These are phyloP conservation scores for Nothophaeocryptopus gaeumannii DNA, from an alignment of 2,329 filamentous ascomycete genomes.

Conservation along the genomic window DNA sequence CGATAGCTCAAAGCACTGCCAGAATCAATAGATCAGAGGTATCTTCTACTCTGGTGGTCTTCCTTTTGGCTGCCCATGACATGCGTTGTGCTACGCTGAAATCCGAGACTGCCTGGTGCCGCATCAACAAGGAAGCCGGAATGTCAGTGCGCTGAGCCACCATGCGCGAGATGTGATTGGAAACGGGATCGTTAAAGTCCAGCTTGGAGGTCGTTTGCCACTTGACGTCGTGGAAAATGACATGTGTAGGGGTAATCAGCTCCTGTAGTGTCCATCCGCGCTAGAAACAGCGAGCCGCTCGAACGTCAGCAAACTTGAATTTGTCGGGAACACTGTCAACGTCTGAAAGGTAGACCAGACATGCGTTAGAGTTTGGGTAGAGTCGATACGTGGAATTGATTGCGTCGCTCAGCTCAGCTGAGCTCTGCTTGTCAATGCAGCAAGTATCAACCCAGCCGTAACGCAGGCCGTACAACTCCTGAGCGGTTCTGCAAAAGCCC, in stretches of 20 bases:
- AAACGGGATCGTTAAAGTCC: background rate
- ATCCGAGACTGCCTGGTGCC: background rate
- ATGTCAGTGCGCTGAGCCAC: background rate
- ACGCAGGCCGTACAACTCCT: background rate
- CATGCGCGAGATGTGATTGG: background rate
- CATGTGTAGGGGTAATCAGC: background rate
- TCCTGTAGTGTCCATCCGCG: constrained; percentile 7
- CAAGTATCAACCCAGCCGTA: constrained; percentile 15
- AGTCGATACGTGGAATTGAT: constrained; percentile 22
- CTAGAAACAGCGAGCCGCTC: constrained; percentile 1
- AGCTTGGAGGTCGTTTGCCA: background rate
- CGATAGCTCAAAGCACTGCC: too few relatives aligned
- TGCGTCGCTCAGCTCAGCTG: constrained; percentile 20
- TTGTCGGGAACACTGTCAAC: too few relatives aligned
- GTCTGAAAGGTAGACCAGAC: constrained; percentile 19
- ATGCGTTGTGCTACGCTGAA: constrained; percentile 7
- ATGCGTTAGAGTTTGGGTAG: constrained; percentile 13
- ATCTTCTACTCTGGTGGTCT: too few relatives aligned
- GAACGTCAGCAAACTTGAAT: too few relatives aligned
- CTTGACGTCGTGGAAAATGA: background rate
- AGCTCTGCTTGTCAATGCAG: constrained; percentile 22
- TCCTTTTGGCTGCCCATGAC: constrained; percentile 8
- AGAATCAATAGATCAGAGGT: too few relatives aligned
- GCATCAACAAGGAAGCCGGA: background rate
- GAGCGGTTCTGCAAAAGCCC: constrained; percentile 2